These are phyloP conservation scores for Beauveria caledonica DNA, from an alignment of 2,329 filamentous ascomycete genomes.

Conservation along the genomic window DNA sequence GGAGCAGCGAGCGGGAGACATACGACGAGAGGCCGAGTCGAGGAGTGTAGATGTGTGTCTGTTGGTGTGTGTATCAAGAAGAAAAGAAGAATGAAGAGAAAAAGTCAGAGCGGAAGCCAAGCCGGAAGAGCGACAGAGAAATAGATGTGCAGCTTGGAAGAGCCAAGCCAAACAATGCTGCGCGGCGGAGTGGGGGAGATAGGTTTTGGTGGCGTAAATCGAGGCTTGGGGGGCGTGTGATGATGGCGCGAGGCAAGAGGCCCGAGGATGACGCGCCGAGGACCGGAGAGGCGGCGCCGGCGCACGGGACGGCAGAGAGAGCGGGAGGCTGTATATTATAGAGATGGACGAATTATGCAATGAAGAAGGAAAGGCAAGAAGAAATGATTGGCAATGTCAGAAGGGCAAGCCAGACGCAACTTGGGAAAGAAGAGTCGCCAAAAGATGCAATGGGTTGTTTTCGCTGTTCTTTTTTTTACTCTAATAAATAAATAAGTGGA, in stretches of 20 bases:
- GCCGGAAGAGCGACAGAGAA: background rate
- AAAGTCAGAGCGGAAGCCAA: background rate
- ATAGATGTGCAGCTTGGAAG: background rate
- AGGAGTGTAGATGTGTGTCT: background rate
- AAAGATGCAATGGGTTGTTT: background rate
- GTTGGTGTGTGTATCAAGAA: background rate
- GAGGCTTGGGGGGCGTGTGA: background rate
- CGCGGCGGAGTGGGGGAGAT: background rate
- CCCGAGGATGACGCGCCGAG: background rate
- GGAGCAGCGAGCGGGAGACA: constrained; percentile 7
- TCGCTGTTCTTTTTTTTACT: background rate
- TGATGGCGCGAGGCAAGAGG: background rate
- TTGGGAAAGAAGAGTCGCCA: background rate
- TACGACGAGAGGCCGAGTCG: constrained; percentile 4
- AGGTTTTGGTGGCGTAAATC: constrained; percentile 1
- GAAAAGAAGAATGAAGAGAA: background rate
- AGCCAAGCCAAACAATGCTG: background rate
- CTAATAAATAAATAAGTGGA: background rate
- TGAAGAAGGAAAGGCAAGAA: too few species aligned
- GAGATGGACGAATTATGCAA: background rate
- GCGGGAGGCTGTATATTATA: too few species aligned
- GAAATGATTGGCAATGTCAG: too few species aligned
- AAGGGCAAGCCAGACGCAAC: too few species aligned
- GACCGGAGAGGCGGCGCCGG: background rate
- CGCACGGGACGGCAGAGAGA: background rate